phyloP scores from a whole-genome alignment of 805 yeast species.

The Saccharomycopsis javanensis region DNA sequence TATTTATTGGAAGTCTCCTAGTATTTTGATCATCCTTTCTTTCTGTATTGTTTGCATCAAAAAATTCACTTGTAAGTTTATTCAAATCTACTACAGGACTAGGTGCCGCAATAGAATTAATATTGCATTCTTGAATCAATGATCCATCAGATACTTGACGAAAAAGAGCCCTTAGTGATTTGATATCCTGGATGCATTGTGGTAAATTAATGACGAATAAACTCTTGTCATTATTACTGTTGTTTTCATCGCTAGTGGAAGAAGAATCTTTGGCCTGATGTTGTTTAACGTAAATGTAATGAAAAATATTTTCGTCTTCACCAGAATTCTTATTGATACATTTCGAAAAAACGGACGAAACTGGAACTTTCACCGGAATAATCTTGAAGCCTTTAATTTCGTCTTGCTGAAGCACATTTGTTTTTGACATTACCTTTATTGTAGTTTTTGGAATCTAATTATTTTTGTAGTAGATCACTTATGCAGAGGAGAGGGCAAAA shows the following conservation, averaged over 20 bases:
- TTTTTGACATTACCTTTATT: not conserved
- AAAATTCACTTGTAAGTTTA: conserved; percentile 25
- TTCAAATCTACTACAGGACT: conserved; percentile 10
- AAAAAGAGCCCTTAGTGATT: conserved; percentile 47
- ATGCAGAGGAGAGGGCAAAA: too few species aligned
- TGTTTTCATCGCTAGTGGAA: conserved; percentile 31
- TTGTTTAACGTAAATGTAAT: conserved; percentile 57
- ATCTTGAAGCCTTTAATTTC: conserved; percentile 53
- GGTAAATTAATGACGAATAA: conserved; percentile 78
- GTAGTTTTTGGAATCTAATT: not conserved
- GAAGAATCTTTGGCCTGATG: conserved; percentile 33
- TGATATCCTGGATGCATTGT: conserved; percentile 38
- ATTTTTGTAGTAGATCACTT: not conserved
- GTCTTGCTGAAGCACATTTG: conserved; percentile 15
- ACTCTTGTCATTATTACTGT: conserved; percentile 44
- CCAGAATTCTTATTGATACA: conserved; percentile 12
- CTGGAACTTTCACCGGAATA: conserved; percentile 37
- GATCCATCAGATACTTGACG: conserved; percentile 54
- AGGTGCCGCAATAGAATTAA: conserved; percentile 1
- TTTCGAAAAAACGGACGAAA: conserved; percentile 12
- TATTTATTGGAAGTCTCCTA: conserved; percentile 55
- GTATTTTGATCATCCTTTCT: conserved; percentile 21
- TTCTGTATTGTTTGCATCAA: conserved; percentile 36
- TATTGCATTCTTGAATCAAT: conserved; percentile 41
- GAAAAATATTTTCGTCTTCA: conserved; percentile 28